These are phyloP conservation scores for Boeremia exigua DNA, from an alignment of 2,329 filamentous ascomycete genomes.

Conservation along the genomic window DNA sequence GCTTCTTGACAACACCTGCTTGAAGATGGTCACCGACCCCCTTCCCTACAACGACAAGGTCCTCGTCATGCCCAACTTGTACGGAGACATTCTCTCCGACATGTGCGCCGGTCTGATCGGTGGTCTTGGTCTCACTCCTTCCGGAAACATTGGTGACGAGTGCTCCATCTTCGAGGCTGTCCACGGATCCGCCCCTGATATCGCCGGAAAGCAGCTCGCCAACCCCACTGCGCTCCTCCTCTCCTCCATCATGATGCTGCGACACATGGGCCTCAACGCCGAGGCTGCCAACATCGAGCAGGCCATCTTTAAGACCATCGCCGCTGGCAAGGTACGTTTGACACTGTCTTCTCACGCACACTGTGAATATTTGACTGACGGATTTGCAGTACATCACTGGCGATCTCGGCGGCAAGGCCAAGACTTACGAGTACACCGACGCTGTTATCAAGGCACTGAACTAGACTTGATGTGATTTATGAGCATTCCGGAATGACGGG, in stretches of 20 bases:
- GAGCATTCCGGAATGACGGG: constrained; percentile 32
- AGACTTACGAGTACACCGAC: constrained; percentile 90
- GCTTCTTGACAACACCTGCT: constrained; percentile 97
- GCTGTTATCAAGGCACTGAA: constrained; percentile 79
- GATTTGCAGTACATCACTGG: constrained; percentile 74
- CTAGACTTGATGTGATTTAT: constrained; percentile 39
- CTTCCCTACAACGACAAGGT: constrained; percentile 99
- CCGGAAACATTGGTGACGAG: constrained; percentile 98
- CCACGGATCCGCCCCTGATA: constrained; percentile 95
- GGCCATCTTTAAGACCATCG: constrained; percentile 92
- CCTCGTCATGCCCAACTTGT: constrained; percentile 95
- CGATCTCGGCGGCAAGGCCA: constrained; percentile 93
- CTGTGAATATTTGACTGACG: constrained; percentile 19
- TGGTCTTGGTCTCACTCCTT: constrained; percentile 94
- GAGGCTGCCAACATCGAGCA: constrained; percentile 89
- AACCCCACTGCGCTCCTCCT: constrained; percentile 97
- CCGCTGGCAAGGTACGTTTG: constrained; percentile 81
- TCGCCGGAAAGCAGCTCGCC: constrained; percentile 92
- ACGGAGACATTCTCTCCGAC: constrained; percentile 98
- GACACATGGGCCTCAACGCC: constrained; percentile 90
- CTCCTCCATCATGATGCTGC: constrained; percentile 98
- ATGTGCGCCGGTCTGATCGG: constrained; percentile 99
- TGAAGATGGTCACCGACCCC: constrained; percentile 98
- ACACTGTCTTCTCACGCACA: too few species aligned
- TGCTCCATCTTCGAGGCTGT: constrained; percentile 99